A percentile compares a stretch with the other conserved stretches of the same genome.
Evolutionary conservation across 345 rosid species (phyloP).

Genomic region (Eucalyptus polyanthemos): DNA sequence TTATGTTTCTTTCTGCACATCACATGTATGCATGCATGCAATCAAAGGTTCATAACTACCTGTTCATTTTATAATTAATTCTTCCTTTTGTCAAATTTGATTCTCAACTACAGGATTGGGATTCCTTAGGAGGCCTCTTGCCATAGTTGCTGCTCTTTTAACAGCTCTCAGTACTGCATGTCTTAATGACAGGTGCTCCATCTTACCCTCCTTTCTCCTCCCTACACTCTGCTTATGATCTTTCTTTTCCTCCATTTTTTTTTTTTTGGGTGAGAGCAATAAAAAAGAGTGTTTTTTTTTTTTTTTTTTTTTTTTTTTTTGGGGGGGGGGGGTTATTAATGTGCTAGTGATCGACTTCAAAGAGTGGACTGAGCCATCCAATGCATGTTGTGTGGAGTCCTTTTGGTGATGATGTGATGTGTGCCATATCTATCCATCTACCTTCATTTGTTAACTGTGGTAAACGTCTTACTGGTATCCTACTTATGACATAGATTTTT

Average conservation of each 20-base stretch:
- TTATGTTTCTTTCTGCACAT: not conserved
- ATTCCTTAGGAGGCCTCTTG: slow-evolving; percentile 75
- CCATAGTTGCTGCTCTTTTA: slow-evolving; percentile 63
- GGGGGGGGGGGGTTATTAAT: not conserved
- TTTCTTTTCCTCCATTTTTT: not conserved
- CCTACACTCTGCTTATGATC: not conserved
- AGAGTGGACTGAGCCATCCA: not conserved
- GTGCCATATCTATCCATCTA: not conserved
- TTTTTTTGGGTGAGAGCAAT: not conserved
- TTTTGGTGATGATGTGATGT: not conserved
- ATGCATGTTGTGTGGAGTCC: not conserved
- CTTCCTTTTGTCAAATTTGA: not conserved
- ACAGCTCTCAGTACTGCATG: slow-evolving; percentile 66
- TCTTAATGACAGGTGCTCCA: slow-evolving; percentile 72
- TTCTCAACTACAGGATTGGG: slow-evolving; percentile 46
- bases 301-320: too few species aligned
- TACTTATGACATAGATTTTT: not conserved
- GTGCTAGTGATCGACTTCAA: not conserved
- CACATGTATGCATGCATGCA: not conserved
- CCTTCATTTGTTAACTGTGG: not conserved
- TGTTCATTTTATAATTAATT: not conserved
- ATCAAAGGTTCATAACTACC: not conserved
- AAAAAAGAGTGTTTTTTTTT: not conserved
- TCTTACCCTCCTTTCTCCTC: not conserved
- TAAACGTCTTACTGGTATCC: not conserved